Evolutionary conservation across 805 yeast species (phyloP).

Genomic region (Wickerhamiella slavikovae): DNA sequence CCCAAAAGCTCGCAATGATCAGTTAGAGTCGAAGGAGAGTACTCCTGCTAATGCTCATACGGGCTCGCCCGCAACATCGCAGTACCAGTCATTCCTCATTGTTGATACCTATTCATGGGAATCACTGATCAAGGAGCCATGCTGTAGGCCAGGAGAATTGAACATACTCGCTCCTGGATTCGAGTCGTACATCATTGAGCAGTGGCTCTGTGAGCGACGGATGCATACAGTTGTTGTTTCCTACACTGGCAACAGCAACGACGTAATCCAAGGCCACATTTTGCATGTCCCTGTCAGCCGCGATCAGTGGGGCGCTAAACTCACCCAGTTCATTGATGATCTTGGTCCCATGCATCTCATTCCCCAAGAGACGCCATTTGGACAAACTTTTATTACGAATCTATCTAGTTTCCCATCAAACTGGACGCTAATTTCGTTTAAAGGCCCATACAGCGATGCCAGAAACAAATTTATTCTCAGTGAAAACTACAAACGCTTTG

Average conservation of each 20-base stretch:
- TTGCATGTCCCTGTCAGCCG: conserved; percentile 30
- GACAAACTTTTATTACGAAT: conserved; percentile 59
- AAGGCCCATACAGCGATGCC: conserved; percentile 21
- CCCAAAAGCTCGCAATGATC: no score
- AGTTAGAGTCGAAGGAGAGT: no score
- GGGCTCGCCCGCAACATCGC: no score
- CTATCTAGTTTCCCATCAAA: conserved; percentile 62
- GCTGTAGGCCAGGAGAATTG: conserved; percentile 19
- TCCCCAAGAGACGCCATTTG: conserved; percentile 40
- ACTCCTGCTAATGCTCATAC: no score
- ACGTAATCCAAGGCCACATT: conserved; percentile 38
- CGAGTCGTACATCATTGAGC: conserved; percentile 83
- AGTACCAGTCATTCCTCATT: conserved; percentile 16
- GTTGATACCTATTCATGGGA: conserved; percentile 14
- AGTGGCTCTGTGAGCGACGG: conserved; percentile 68
- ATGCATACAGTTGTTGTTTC: conserved; percentile 52
- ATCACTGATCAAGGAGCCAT: conserved; percentile 12
- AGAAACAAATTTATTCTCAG: conserved; percentile 48
- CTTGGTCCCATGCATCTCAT: conserved; percentile 45
- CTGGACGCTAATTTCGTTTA: conserved; percentile 32
- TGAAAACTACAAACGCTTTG: conserved; percentile 51
- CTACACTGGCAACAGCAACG: conserved; percentile 66
- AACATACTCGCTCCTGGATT: conserved; percentile 43
- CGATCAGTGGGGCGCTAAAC: conserved; percentile 27
- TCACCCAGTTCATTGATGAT: conserved; percentile 44